Percentiles rank a stretch among this genome's conserved stretches.
Conservation (phyloP, 805 yeast species). For the Ogataea degrootiae region DNA sequence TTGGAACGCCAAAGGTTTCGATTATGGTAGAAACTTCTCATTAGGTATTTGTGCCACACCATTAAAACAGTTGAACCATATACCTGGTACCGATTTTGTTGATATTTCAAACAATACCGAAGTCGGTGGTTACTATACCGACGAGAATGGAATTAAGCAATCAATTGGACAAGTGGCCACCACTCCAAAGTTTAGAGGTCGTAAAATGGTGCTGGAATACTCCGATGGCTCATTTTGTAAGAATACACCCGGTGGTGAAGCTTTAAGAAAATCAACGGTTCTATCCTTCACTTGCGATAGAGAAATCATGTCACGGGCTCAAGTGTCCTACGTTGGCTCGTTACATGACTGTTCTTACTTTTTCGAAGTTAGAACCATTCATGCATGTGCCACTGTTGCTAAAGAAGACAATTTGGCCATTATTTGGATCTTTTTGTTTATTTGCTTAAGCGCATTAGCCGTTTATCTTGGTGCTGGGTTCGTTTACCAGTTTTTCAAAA, state of each 20-base stretch:
- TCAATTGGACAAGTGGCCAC: slow-evolving; percentile 62
- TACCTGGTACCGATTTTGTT: slow-evolving; percentile 27
- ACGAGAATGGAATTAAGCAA: slow-evolving; percentile 35
- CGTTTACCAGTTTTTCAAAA: slow-evolving; percentile 30
- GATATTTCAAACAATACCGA: slow-evolving; percentile 35
- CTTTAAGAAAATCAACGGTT: slow-evolving; percentile 55
- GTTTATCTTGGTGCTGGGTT: slow-evolving; percentile 42
- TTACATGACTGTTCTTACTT: slow-evolving; percentile 74
- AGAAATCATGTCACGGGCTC: slow-evolving; percentile 61
- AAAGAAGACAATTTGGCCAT: slow-evolving; percentile 60
- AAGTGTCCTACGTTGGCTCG: slow-evolving; percentile 65
- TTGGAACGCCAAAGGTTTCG: slow-evolving; percentile 70
- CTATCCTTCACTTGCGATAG: slow-evolving; percentile 76
- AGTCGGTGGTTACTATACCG: slow-evolving; percentile 57
- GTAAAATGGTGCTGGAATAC: slow-evolving; percentile 66
- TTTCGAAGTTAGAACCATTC: slow-evolving; percentile 79
- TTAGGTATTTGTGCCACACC: slow-evolving; percentile 68
- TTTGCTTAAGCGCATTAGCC: slow-evolving; percentile 36
- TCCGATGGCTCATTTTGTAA: slow-evolving; percentile 60
- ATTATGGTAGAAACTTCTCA: slow-evolving; percentile 67
- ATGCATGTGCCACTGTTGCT: slow-evolving; percentile 80
- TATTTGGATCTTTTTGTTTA: slow-evolving; percentile 58
- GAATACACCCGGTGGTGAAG: slow-evolving; percentile 41
- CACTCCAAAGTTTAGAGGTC: slow-evolving; percentile 64
- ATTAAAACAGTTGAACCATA: slow-evolving; percentile 22